Conservation (phyloP, 1,284 basidiomycete genomes). For the Ustilago tritici region DNA sequence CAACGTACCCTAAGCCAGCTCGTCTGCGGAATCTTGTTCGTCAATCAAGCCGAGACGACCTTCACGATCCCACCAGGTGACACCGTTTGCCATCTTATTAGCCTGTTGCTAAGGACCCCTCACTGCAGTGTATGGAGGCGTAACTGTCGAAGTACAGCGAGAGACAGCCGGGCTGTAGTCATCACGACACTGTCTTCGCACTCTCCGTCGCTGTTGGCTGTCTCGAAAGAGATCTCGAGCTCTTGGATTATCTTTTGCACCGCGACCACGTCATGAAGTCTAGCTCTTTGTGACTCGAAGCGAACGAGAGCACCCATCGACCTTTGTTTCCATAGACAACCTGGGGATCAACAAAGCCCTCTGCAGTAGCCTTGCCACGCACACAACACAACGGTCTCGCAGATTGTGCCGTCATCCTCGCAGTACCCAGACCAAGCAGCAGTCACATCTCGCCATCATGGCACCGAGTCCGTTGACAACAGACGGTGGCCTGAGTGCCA, state of each 20-base stretch:
- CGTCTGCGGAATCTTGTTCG: neutral
- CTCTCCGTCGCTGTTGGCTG: neutral
- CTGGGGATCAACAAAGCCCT: neutral
- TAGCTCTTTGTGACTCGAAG: neutral
- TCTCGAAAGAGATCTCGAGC: neutral
- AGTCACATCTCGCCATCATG: constrained; percentile 10
- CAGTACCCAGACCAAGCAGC: neutral
- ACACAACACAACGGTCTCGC: neutral
- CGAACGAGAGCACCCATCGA: neutral
- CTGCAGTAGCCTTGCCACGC: neutral
- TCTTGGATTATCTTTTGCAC: neutral
- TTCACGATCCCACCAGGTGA: neutral
- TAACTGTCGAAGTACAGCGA: neutral
- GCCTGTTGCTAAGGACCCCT: neutral
- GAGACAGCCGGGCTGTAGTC: neutral
- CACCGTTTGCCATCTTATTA: neutral
- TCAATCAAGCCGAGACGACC: neutral
- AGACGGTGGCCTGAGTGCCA: constrained; percentile 15
- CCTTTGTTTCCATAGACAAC: neutral
- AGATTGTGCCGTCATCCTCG: neutral
- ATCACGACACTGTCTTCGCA: neutral
- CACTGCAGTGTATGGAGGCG: neutral
- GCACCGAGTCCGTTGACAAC: constrained; percentile 15
- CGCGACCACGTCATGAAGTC: neutral
- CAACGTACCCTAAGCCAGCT: neutral